A percentile compares a stretch with the other conserved stretches of the same genome.
Evolutionary conservation across 805 yeast species (phyloP).

Genomic region (Metschnikowia amazonensis): DNA sequence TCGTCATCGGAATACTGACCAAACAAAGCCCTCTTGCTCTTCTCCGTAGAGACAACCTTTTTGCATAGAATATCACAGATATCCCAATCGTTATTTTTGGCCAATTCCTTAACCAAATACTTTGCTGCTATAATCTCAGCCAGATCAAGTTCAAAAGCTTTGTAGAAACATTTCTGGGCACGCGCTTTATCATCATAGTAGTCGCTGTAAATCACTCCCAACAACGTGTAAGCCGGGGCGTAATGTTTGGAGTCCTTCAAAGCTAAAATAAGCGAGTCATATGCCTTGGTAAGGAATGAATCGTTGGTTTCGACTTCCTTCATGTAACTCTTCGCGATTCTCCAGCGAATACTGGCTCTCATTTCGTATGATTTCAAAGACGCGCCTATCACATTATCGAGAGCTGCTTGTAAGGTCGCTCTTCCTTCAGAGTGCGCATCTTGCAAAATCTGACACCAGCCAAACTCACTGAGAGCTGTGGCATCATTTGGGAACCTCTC

Average conservation of each 20-base stretch:
- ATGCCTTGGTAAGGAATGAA: slow-evolving; percentile 44
- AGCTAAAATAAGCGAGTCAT: slow-evolving; percentile 54
- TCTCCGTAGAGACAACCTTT: slow-evolving; percentile 61
- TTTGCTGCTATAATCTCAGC: slow-evolving; percentile 73
- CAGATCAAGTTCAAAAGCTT: slow-evolving; percentile 83
- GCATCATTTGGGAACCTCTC: slow-evolving; percentile 46
- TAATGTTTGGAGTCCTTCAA: slow-evolving; percentile 59
- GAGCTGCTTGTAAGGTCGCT: slow-evolving; percentile 41
- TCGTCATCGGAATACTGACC: slow-evolving; percentile 25
- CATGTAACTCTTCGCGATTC: slow-evolving; percentile 65
- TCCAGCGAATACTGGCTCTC: slow-evolving; percentile 64
- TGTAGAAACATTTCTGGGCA: slow-evolving; percentile 82
- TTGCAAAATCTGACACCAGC: slow-evolving; percentile 71
- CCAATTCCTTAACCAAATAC: slow-evolving; percentile 65
- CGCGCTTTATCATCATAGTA: slow-evolving; percentile 56
- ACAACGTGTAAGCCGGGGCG: slow-evolving; percentile 77
- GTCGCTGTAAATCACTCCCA: slow-evolving; percentile 70
- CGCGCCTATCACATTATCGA: slow-evolving; percentile 44
- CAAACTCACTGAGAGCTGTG: slow-evolving; percentile 63
- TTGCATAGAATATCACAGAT: slow-evolving; percentile 71
- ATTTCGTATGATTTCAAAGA: slow-evolving; percentile 51
- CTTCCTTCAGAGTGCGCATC: slow-evolving; percentile 53
- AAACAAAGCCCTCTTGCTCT: slow-evolving; percentile 47
- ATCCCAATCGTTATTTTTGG: slow-evolving; percentile 73
- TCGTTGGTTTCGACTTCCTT: slow-evolving; percentile 20